Evolutionary conservation across 169 alveolate species (phyloP), one percentile per base, ranked within the genome.

Genomic region (Eimeria acervulina): DNA sequence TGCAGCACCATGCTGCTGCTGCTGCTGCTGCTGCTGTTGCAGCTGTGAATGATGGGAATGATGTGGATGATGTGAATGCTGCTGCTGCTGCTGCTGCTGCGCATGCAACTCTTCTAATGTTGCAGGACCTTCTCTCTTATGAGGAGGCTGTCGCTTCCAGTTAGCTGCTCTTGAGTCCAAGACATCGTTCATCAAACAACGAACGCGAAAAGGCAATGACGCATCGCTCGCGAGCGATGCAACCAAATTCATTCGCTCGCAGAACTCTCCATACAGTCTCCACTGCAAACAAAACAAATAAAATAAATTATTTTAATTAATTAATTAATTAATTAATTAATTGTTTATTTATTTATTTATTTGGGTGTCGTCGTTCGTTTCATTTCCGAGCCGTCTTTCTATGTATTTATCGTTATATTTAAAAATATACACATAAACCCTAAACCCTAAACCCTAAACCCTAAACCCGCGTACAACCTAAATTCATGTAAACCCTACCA

Each of bases 211-310:
- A 33, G 95, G 95, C 23, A 90, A 90, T 2, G 90, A 40, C 63
- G 47, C 33, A 52, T 90, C 90, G 33, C 40, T 51, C 74, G 83
- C 90, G 38, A 90, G 63, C 23, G 83, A 17, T 55, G 72, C 90
- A 13, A 90, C 95, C 36, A 51, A 31, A 31, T 36, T 31, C 80
- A 90, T 90, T 13, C 95, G 95, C 17, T n/a, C 17, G 28, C 95
- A 90, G 63, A 90, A 90, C 81, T 90, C 95, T 63, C 55, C 95
- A 44, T 90, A 90, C 61, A 51, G 72, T 44, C 84, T 52, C 95
- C 95, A 90, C 95, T 90, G 95, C 52, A 70, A n/a, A 47, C 55
- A 47, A n/a, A n/a, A n/a, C n/a, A n/a, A n/a, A n/a, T n/a, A n/a
- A n/a, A n/a, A n/a, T n/a, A 33, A 15, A n/a, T n/a, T n/a, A 36